Evolutionary conservation across 2,329 filamentous ascomycete species (phyloP).

Genomic region (Fusarium oxysporum): DNA sequence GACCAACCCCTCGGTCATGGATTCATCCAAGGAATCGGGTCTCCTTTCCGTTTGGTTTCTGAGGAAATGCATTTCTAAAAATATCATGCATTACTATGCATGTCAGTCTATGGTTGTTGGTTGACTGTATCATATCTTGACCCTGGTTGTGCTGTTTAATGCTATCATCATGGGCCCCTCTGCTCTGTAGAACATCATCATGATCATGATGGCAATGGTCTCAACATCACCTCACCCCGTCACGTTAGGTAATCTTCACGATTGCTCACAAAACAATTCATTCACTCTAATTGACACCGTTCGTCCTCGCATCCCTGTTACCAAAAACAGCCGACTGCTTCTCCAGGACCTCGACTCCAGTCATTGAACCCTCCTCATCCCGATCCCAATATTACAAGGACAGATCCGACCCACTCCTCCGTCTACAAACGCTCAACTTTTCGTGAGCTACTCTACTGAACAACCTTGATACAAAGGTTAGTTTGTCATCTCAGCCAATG

Average conservation of each 20-base stretch:
- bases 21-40: conserved; percentile 4
- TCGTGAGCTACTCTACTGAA: conserved; percentile 47
- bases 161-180: neutral
- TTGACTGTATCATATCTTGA: neutral
- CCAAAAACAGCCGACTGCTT: conserved; percentile 32
- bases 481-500: neutral
- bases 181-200: neutral
- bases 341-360: conserved; percentile 41
- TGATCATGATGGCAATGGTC: neutral
- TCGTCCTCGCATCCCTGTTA: conserved; percentile 33
- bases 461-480: conserved; percentile 46
- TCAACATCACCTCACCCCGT: conserved; percentile 1
- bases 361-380: conserved; percentile 37
- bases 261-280: conserved; percentile 34
- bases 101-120: conserved; percentile 7
- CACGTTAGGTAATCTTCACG: neutral
- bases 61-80: conserved; percentile 29
- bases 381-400: conserved; percentile 41
- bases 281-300: conserved; percentile 45
- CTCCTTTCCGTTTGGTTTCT: conserved; percentile 13
- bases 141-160: conserved; percentile 5
- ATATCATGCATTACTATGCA: conserved; percentile 24
- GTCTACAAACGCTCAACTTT: conserved; percentile 33
- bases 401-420: conserved; percentile 27
- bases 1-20: conserved; percentile 24